These are phyloP conservation scores for Claviceps spartinae DNA, from an alignment of 2,329 filamentous ascomycete genomes.

Conservation along the genomic window DNA sequence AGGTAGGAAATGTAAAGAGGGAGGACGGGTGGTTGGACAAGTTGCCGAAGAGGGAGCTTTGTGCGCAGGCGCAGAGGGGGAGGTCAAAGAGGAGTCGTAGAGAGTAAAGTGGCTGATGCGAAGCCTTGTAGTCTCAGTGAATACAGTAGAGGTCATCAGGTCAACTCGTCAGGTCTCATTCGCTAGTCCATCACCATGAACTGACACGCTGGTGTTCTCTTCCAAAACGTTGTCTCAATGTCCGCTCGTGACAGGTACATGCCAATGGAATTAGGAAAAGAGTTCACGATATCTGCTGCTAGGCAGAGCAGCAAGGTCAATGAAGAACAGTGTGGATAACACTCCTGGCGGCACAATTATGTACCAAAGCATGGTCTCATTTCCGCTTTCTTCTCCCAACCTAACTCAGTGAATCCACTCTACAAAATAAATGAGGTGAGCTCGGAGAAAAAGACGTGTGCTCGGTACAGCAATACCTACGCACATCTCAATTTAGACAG, in stretches of 20 bases:
- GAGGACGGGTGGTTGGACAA: slow-evolving; percentile 48
- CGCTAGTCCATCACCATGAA: too few species aligned
- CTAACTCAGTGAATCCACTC: neutral
- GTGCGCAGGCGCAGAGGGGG: slow-evolving; percentile 51
- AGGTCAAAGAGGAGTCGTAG: slow-evolving; percentile 34
- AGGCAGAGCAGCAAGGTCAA: neutral
- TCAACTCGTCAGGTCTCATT: too few species aligned
- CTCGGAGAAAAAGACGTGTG: slow-evolving; percentile 29
- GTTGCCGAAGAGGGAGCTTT: slow-evolving; percentile 50
- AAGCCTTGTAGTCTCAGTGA: too few species aligned
- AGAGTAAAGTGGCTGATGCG: neutral
- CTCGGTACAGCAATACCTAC: slow-evolving; percentile 24
- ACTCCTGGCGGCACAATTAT: neutral
- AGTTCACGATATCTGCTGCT: too few species aligned
- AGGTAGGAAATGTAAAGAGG: slow-evolving; percentile 61
- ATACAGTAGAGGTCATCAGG: too few species aligned
- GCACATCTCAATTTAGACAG: slow-evolving; percentile 11
- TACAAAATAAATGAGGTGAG: slow-evolving; percentile 28
- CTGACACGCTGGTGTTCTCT: too few species aligned
- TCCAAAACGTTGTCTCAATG: too few species aligned
- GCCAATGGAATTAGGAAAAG: too few species aligned
- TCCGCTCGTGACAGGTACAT: too few species aligned
- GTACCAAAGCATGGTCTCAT: neutral
- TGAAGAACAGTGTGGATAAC: slow-evolving; percentile 1
- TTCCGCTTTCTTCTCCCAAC: neutral